phyloP scores from a whole-genome alignment of 2,329 filamentous ascomycete genomes.

The Aspergillus novofumigatus region DNA sequence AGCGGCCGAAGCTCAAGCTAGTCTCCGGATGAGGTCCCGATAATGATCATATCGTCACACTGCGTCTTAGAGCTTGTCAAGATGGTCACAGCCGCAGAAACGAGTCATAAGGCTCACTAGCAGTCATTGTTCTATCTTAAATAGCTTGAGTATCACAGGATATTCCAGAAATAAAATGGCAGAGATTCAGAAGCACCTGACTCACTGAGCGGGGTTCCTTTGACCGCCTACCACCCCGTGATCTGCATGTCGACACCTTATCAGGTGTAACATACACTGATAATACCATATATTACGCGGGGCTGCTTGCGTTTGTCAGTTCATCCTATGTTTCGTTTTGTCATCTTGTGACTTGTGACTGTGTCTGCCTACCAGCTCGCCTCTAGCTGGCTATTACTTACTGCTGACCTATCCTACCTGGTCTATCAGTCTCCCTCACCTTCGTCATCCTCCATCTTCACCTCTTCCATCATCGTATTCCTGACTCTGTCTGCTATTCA shows the following conservation, averaged over 20 bases:
- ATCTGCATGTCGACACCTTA: slow-evolving; percentile 7
- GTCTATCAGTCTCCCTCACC: slow-evolving; percentile 21
- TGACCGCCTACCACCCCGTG: slow-evolving; percentile 25
- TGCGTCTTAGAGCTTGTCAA: neutral
- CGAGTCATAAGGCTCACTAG: neutral
- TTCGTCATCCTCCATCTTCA: slow-evolving; percentile 21
- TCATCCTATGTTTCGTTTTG: slow-evolving; percentile 14
- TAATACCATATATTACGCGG: slow-evolving; percentile 22
- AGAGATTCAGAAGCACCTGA: slow-evolving; percentile 5
- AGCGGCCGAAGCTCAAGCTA: neutral
- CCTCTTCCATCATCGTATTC: slow-evolving; percentile 9
- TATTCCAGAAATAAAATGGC: too few species aligned
- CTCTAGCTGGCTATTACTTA: slow-evolving; percentile 1
- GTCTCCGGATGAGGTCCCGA: neutral
- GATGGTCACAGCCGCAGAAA: neutral
- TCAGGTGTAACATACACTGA: slow-evolving; percentile 16
- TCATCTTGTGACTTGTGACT: slow-evolving; percentile 12
- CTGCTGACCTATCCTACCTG: slow-evolving; percentile 25
- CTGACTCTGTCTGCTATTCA: slow-evolving; percentile 5
- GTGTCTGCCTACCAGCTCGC: neutral
- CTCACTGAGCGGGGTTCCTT: slow-evolving; percentile 18
- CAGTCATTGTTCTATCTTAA: too few species aligned
- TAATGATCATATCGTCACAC: neutral
- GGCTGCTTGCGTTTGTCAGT: slow-evolving; percentile 13
- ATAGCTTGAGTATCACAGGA: too few species aligned